Percentiles rank a stretch among this genome's conserved stretches.
Evolutionary conservation across 2,329 filamentous ascomycete genomes (phyloP).

Genomic region (Botrytis fabae): DNA sequence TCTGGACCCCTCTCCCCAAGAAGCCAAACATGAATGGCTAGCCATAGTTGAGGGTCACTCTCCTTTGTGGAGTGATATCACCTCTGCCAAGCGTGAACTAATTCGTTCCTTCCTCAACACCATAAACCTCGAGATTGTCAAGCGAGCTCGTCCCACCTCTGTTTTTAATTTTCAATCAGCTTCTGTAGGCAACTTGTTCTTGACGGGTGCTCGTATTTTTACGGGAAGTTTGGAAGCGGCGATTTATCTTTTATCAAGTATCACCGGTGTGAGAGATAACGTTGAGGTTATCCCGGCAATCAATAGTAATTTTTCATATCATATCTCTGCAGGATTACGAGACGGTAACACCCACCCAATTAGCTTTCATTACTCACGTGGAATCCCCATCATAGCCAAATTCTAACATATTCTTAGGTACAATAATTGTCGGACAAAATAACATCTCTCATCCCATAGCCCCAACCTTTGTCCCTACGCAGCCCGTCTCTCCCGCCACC

Average conservation of each 20-base stretch:
- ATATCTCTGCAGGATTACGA: slow-evolving; percentile 80
- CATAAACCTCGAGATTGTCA: slow-evolving; percentile 76
- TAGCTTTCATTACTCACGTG: too few relatives aligned
- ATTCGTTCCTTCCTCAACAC: slow-evolving; percentile 76
- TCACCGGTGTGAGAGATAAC: slow-evolving; percentile 77
- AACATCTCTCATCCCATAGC: slow-evolving; percentile 76
- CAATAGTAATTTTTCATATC: slow-evolving; percentile 92
- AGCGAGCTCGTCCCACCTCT: slow-evolving; percentile 69
- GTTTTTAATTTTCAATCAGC: slow-evolving; percentile 77
- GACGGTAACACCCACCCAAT: slow-evolving; percentile 57
- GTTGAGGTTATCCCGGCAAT: slow-evolving; percentile 84
- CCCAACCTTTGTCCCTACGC: slow-evolving; percentile 27
- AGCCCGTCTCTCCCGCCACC: slow-evolving; percentile 28
- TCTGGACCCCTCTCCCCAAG: slow-evolving; percentile 59
- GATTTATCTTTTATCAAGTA: slow-evolving; percentile 84
- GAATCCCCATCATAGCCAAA: neutral
- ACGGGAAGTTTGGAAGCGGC: slow-evolving; percentile 90
- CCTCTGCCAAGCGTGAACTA: slow-evolving; percentile 72
- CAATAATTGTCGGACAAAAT: slow-evolving; percentile 80
- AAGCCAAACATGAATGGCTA: slow-evolving; percentile 78
- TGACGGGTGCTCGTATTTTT: slow-evolving; percentile 85
- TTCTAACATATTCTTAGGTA: neutral
- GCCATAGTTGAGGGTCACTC: slow-evolving; percentile 80
- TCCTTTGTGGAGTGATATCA: slow-evolving; percentile 69
- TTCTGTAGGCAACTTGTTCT: slow-evolving; percentile 75